Base-by-base conservation (phyloP, 495 filamentous ascomycete genomes). In the Talaromyces wortmannii region DNA sequence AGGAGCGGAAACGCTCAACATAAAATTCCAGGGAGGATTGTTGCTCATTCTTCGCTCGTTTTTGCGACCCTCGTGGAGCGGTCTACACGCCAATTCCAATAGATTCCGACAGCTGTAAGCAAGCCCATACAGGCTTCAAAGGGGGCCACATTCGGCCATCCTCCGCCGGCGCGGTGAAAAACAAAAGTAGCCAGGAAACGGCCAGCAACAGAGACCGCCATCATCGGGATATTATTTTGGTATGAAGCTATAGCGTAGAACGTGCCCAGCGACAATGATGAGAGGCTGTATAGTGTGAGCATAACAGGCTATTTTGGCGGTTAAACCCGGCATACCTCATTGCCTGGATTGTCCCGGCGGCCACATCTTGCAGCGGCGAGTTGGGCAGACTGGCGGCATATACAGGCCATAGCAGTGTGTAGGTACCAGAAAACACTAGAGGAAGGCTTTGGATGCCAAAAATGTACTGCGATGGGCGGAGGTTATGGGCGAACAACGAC, bases 211-310 rank as follows among this genome's bases (percentile, higher is more conserved):
- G 59, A 48, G 6, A 50, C 57, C 8, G 61, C 42, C 61, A 66
- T 63, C 52, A 66, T 58, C 0, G 63, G 61, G 40, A 60, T 58
- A 33, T 66, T 63, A 42, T 66, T 60, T 44, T 66, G 63, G 29
- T 59, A 66, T 0, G 61, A 45, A 6, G 63, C 59, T 29, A 66
- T 57, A 3, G 57, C 53, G 50, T 66, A 59, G 52, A 57, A 61
- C 4, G 61, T 47, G 2, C 58, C 63, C 49, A 66, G 30, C 3
- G 63, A 57, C 1, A 66, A 16, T 8, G 63, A 59, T 8, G 61
- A 61, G 6, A 66, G 47, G 42, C 63, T 66, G 45, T 31, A 5
- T 8, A 16, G 7, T 40, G 5, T 40, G 23, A 10, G 57, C 40
- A 45, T 16, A n/a, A 3, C 8, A n/a, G 16, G 17, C 36, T 53